phyloP scores from a whole-genome alignment of 371 early-diverging fungal species.

The Thermomucor indicae-seudaticae region DNA sequence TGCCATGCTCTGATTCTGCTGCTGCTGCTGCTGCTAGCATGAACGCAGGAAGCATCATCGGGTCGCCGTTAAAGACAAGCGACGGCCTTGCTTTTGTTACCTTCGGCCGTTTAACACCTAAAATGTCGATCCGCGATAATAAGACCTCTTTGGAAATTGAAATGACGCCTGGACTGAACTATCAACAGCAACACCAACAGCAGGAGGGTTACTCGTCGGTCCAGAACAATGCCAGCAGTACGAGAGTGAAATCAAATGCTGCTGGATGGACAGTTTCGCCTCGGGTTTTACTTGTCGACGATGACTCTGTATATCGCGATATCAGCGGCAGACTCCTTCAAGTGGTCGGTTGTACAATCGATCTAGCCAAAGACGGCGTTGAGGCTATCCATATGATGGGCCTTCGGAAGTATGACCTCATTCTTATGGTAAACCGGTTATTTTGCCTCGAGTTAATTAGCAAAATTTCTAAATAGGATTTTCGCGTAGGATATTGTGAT shows the following conservation, averaged over 20 bases:
- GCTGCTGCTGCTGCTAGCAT: constrained; percentile 39
- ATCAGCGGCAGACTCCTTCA: constrained; percentile 59
- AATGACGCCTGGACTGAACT: constrained; percentile 3
- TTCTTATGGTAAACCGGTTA: constrained; percentile 73
- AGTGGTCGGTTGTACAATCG: constrained; percentile 69
- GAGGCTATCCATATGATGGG: constrained; percentile 67
- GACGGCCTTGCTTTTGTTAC: constrained; percentile 50
- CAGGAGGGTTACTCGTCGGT: constrained; percentile 29
- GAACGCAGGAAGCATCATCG: constrained; percentile 43
- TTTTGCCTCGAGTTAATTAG: background rate
- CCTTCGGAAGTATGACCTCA: constrained; percentile 67
- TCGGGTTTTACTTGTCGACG: constrained; percentile 73
- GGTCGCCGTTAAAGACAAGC: constrained; percentile 33
- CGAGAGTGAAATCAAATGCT: background rate
- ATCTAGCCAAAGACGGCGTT: constrained; percentile 71
- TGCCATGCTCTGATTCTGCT: background rate
- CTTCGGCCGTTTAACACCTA: constrained; percentile 39
- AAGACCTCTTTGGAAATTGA: constrained; percentile 33
- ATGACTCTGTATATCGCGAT: constrained; percentile 67
- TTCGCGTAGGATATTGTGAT: constrained; percentile 64
- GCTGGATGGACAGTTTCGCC: constrained; percentile 65
- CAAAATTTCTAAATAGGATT: background rate
- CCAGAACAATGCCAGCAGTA: constrained; percentile 1
- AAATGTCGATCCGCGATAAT: constrained; percentile 28
- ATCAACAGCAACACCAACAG: background rate